A percentile compares a stretch with the other conserved stretches of the same genome.
phyloP scores from a whole-genome alignment of 176 grass and related monocot genomes.

The Oryza meyeriana region DNA sequence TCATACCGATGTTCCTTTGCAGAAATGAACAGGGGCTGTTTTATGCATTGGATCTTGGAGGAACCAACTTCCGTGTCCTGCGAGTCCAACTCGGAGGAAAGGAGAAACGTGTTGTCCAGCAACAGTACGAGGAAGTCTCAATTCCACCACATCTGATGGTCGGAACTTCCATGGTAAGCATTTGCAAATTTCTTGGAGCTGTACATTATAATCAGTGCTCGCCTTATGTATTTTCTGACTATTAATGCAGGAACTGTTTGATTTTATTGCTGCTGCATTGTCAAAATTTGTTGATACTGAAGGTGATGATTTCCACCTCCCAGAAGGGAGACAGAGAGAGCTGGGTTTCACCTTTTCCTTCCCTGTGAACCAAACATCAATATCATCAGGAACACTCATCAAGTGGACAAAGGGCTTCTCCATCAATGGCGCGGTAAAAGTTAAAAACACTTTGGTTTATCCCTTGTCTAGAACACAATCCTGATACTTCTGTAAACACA shows the following conservation, averaged over 20 bases:
- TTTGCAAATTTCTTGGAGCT: not conserved
- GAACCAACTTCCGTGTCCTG: constrained; percentile 82
- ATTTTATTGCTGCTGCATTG: constrained; percentile 78
- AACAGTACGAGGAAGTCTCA: constrained; percentile 57
- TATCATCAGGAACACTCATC: constrained; percentile 74
- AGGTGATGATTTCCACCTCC: constrained; percentile 58
- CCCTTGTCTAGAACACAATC: not conserved
- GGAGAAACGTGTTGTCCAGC: constrained; percentile 56
- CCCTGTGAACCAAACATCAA: constrained; percentile 62
- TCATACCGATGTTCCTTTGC: constrained; percentile 6
- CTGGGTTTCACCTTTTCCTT: constrained; percentile 90
- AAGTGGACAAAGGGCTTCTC: constrained; percentile 88
- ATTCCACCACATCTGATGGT: constrained; percentile 76
- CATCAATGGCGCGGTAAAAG: constrained; percentile 55
- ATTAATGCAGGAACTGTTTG: constrained; percentile 59
- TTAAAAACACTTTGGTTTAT: not conserved
- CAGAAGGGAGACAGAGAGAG: constrained; percentile 59
- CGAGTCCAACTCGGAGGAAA: constrained; percentile 79
- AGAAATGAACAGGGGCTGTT: constrained; percentile 64
- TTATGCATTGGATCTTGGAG: constrained; percentile 86
- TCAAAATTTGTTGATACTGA: constrained; percentile 64
- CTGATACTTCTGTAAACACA: not conserved
- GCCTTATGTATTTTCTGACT: constrained; percentile 29
- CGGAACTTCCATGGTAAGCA: constrained; percentile 52
- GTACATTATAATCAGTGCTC: not conserved